Evolutionary conservation across 371 early-diverging fungal genomes (phyloP), one percentile per base, ranked within the genome.

Genomic region (Mortierella sp.): DNA sequence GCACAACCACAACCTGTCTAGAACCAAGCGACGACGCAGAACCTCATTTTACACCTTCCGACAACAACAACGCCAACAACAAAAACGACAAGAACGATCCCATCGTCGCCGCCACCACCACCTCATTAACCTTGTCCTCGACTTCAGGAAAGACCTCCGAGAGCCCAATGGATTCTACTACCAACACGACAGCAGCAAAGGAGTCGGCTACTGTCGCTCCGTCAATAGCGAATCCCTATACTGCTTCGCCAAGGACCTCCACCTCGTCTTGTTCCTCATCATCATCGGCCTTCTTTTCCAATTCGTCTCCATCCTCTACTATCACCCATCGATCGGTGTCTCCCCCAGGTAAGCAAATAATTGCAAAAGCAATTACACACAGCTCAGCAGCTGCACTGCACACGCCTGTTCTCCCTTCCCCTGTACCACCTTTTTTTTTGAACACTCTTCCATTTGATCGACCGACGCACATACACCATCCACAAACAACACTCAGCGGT

Each of bases 1-100:
- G 68, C 65, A 75, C 78, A 4, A 75, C 78, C 10, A 75, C 75
- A n/a, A 48, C 75, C 48, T 78, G 81, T 44, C 56, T 77, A 65
- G 81, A 72, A 14, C 71, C 81, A 46, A 49, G 63, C 21, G 73
- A 76, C 29, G 81, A 80, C 21, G 27, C 78, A 35, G 63, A 74
- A 24, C 58, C 35, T 3, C 72, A 58, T 35, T 38, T 60, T 44
- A 68, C 76, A 29, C 55, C 35, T n/a, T 48, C 73, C 27, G 29
- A 35, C 24, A 27, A 48, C 71, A 75, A 65, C 44, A 71, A 49
- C 21, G 1, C 32, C 21, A 46, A 56, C 49, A 49, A 27, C 48
- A 43, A 38, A 38, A 27, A 32, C 41, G 21, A 41, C 35, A 32
- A 54, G 6, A 6, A 56, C 55, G 3, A 16, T 5, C 5, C 21